Evolutionary conservation across 169 alveolate genomes (phyloP).

Genomic region (Eimeria zaria): DNA sequence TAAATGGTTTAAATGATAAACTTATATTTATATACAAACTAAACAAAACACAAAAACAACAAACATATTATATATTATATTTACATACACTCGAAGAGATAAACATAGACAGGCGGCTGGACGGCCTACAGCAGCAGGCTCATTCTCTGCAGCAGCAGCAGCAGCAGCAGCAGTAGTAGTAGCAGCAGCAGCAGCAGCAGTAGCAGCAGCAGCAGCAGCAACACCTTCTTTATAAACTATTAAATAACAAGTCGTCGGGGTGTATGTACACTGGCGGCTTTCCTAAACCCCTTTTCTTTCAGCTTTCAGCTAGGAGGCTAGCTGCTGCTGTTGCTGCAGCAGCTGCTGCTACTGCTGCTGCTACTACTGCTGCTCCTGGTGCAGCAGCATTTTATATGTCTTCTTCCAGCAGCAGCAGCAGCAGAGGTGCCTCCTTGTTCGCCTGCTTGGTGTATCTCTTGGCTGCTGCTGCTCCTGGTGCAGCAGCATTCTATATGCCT

Average conservation of each 20-base stretch:
- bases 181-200: not conserved
- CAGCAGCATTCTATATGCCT: not conserved
- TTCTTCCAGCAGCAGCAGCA: slow-evolving; percentile 3
- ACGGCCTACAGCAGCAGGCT: no score
- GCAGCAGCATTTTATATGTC: not conserved
- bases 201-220: not conserved
- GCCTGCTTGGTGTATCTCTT: no score
- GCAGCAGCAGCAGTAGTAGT: not conserved
- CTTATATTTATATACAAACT: not conserved
- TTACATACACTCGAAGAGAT: no score
- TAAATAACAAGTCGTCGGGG: not conserved
- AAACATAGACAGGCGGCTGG: no score
- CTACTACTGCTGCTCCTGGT: not conserved
- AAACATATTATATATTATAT: not conserved
- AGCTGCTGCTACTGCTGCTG: no score
- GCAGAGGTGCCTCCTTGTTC: not conserved
- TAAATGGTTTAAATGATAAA: not conserved
- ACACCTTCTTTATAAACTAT: not conserved
- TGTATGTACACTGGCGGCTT: not conserved
- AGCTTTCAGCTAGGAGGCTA: no score
- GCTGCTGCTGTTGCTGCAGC: not conserved
- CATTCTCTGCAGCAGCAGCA: no score
- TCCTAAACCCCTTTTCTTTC: not conserved
- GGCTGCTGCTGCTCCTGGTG: not conserved
- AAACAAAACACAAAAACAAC: not conserved